These are phyloP conservation scores for Cyphellophora europaea DNA, from an alignment of 2,329 filamentous ascomycete species.

Conservation along the genomic window DNA sequence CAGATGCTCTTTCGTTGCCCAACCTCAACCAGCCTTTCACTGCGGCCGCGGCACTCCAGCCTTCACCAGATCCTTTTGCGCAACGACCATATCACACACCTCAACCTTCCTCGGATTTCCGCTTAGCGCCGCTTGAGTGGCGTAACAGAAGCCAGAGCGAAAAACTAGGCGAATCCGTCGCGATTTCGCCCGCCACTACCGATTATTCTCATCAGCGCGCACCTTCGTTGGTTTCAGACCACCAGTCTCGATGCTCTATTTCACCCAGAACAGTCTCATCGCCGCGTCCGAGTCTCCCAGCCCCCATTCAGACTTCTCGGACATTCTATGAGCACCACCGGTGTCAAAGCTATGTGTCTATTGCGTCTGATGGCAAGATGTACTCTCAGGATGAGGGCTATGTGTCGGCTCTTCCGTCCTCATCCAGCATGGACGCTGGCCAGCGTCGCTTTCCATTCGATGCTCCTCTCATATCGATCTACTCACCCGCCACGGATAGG, in stretches of 20 bases:
- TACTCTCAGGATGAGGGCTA: constrained; percentile 3
- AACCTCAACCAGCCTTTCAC: too few species aligned
- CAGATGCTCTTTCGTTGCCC: too few species aligned
- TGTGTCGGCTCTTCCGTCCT: constrained; percentile 1
- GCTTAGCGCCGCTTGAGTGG: not conserved
- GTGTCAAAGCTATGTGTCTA: constrained; percentile 20
- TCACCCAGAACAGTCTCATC: constrained; percentile 42
- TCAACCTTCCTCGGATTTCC: not conserved
- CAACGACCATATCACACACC: too few species aligned
- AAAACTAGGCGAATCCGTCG: too few species aligned
- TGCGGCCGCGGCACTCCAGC: too few species aligned
- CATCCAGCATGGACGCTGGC: not conserved
- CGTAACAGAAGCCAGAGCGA: too few species aligned
- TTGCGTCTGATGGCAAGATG: constrained; percentile 1
- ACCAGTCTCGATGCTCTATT: constrained; percentile 52
- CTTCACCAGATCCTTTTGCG: too few species aligned
- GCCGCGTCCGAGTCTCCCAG: constrained; percentile 28
- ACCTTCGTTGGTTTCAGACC: constrained; percentile 64
- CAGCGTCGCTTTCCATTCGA: not conserved
- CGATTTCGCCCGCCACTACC: constrained; percentile 56
- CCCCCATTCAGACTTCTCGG: constrained; percentile 26
- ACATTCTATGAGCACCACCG: constrained; percentile 27
- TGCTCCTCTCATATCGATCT: not conserved
- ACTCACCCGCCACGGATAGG: not conserved
- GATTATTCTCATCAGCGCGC: constrained; percentile 50